These are phyloP conservation scores for Penicillium sumatraense DNA, from an alignment of 2,329 filamentous ascomycete species.

Conservation along the genomic window DNA sequence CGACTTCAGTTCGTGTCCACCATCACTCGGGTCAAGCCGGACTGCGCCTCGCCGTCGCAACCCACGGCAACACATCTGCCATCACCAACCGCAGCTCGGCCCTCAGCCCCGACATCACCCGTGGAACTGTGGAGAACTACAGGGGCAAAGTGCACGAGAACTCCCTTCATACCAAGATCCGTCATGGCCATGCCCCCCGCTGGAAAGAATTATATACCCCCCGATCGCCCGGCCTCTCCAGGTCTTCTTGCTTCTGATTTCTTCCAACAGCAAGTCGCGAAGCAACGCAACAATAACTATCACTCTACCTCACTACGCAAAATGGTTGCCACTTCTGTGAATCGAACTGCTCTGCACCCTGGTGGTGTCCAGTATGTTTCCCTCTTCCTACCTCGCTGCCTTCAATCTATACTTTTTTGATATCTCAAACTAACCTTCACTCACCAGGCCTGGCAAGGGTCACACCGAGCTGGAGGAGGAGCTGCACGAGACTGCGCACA, in stretches of 20 bases:
- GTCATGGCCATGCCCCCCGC: constrained; percentile 37
- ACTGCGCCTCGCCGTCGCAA: constrained; percentile 27
- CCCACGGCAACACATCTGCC: constrained; percentile 26
- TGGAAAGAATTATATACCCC: constrained; percentile 51
- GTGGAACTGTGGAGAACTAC: constrained; percentile 46
- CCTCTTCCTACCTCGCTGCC: constrained; percentile 5
- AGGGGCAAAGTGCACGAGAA: constrained; percentile 29
- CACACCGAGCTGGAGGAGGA: constrained; percentile 98
- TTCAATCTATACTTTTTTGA: constrained; percentile 18
- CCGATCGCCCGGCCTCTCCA: constrained; percentile 47
- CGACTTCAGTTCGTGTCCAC: constrained; percentile 29
- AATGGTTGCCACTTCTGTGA: constrained; percentile 66
- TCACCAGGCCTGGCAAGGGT: constrained; percentile 72
- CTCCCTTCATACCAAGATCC: constrained; percentile 28
- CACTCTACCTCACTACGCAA: constrained; percentile 61
- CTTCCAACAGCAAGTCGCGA: constrained; percentile 60
- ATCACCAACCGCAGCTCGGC: constrained; percentile 32
- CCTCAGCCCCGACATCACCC: constrained; percentile 44
- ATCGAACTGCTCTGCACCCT: constrained; percentile 92
- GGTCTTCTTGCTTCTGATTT: constrained; percentile 59
- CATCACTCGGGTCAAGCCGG: constrained; percentile 38
- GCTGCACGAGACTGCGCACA: constrained; percentile 96
- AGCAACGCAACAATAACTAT: constrained; percentile 63
- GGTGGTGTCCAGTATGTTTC: constrained; percentile 81
- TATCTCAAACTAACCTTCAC: constrained; percentile 21